Conservation (phyloP, 768 basidiomycete genomes). For the Royoungia palumana region DNA sequence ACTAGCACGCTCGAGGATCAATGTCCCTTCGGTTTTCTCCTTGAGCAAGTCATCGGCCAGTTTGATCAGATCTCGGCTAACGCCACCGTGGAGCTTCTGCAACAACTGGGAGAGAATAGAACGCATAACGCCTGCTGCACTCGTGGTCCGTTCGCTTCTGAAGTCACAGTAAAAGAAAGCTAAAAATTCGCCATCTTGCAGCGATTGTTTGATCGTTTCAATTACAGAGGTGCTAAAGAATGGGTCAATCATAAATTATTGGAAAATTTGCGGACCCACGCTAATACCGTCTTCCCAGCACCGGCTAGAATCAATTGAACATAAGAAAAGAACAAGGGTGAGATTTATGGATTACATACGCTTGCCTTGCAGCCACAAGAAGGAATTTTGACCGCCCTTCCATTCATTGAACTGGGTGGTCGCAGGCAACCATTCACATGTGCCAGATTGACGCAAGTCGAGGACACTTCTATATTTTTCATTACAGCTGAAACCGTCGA, state of each 20-base stretch:
- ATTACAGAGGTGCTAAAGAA: neutral
- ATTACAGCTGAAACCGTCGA: neutral
- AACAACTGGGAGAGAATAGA: constrained; percentile 17
- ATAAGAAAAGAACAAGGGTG: neutral
- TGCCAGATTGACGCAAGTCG: neutral
- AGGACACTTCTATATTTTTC: neutral
- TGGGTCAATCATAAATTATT: neutral
- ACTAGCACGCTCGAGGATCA: neutral
- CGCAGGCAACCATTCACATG: constrained; percentile 4
- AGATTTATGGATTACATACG: neutral
- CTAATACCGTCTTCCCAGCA: constrained; percentile 13
- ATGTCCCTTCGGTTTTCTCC: neutral
- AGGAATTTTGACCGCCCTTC: neutral
- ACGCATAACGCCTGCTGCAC: neutral
- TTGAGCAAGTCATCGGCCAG: neutral
- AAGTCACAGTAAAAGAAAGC: constrained; percentile 23
- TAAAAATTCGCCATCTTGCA: too few species aligned
- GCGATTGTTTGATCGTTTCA: neutral
- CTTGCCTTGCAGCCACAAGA: constrained; percentile 11
- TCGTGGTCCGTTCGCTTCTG: neutral
- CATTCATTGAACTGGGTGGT: neutral
- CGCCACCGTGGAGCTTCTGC: neutral
- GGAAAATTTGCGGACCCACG: neutral
- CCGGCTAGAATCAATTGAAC: constrained; percentile 5
- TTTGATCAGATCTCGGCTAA: neutral